Evolutionary conservation across 306 rosid species (phyloP), one percentile per base, ranked within the genome.

Genomic region (cucumber (Cucumis sativus)): DNA sequence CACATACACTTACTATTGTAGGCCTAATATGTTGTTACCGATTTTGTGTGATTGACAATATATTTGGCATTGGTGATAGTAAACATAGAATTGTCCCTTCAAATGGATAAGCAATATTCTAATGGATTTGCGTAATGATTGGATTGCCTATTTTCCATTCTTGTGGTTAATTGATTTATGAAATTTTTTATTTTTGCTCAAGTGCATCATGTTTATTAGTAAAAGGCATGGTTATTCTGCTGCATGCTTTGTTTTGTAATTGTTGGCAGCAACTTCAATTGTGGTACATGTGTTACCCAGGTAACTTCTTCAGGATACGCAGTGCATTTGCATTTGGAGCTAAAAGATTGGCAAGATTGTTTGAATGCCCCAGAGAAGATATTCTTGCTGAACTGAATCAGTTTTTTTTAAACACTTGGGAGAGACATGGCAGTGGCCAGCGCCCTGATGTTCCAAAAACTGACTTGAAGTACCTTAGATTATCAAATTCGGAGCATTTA

Each of bases 321-420:
- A 96, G 99, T 85, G 99, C 99, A 77, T 92, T 96, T 84, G 89
- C 94, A 14, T 96, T 91, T 86, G 99, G 99, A 79, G 93, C 97
- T 79, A 92, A 89, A 83, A 82, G 83, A 82, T 88, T 96, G 83
- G 96, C 97, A 68, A 86, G 93, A 62, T 85, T 96, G 82, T 93
- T 89, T 76, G 97, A 96, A 74, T 96, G 99, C 85, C 91, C 96
- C 20, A 83, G 90, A 77, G 96, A 91, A 57, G 94, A 91, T 18
- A 80, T 92, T 70, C 69, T 64, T 82, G 80, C 73, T 23, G 99
- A 96, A 90, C 90, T 96, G 83, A 91, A 92, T 82, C 97, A 91
- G 71, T 96, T 96, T 88, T 96, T 96, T 82, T 74, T 84, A 77
- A 96, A 96, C 86, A 96, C 99, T 52, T 96, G 98, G 99, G 96